Percentiles rank a stretch among this genome's conserved stretches.
Evolutionary conservation across 2,329 filamentous ascomycete species (phyloP).

Genomic region (Aspergillus sp.): DNA sequence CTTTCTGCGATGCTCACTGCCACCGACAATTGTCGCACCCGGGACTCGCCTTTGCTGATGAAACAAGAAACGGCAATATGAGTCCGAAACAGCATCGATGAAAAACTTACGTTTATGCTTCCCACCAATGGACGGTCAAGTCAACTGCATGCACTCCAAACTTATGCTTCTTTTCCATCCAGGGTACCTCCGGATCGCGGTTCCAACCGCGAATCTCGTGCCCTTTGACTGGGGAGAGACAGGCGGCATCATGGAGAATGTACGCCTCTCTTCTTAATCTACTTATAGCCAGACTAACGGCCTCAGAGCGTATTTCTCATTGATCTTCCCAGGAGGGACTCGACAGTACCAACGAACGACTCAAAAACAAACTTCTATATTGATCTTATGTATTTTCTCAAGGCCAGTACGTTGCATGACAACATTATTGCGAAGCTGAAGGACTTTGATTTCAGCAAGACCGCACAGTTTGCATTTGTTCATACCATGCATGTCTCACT

Average conservation of each 20-base stretch:
- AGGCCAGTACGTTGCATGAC: conserved; percentile 67
- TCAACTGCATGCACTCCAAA: conserved; percentile 90
- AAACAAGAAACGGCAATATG: conserved; percentile 42
- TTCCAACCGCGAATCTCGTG: conserved; percentile 86
- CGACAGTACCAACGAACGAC: conserved; percentile 25
- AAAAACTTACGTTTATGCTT: conserved; percentile 72
- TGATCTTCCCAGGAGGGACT: conserved; percentile 69
- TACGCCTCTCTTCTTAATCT: conserved; percentile 38
- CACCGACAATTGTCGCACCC: neutral
- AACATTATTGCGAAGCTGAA: conserved; percentile 69
- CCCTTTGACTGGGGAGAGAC: conserved; percentile 88
- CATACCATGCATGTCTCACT: conserved; percentile 71
- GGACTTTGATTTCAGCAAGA: conserved; percentile 81
- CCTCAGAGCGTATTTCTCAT: conserved; percentile 81
- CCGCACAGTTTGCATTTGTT: conserved; percentile 74
- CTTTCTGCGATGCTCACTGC: neutral
- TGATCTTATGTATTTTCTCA: conserved; percentile 73
- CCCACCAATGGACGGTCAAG: conserved; percentile 73
- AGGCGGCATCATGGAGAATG: conserved; percentile 80
- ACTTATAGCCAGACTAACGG: conserved; percentile 17
- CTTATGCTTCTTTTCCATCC: conserved; percentile 85
- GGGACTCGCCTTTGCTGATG: neutral
- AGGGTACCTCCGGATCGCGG: conserved; percentile 73
- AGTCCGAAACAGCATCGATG: conserved; percentile 48
- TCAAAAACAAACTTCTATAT: conserved; percentile 64